A percentile compares a stretch with the other conserved stretches of the same genome.
phyloP scores from a whole-genome alignment of 768 basidiomycete genomes.

The Chalciporus chontae region DNA sequence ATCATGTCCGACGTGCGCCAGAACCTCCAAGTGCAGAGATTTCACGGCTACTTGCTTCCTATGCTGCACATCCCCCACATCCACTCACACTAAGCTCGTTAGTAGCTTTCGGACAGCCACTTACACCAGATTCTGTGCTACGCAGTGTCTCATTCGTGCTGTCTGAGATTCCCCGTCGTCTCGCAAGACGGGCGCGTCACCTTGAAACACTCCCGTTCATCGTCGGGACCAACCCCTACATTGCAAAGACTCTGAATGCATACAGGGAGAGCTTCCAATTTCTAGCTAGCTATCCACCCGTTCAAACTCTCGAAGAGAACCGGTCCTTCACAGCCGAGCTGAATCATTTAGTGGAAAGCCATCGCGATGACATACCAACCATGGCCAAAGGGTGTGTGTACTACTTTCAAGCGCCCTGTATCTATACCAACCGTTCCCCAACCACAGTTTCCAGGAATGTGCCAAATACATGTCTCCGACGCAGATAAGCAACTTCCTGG shows the following conservation, averaged over 20 bases:
- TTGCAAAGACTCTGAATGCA: slow-evolving; percentile 65
- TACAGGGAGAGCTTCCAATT: slow-evolving; percentile 69
- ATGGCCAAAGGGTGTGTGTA: slow-evolving; percentile 77
- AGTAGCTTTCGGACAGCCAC: slow-evolving; percentile 71
- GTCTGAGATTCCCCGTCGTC: slow-evolving; percentile 71
- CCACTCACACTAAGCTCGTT: slow-evolving; percentile 71
- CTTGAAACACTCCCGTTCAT: slow-evolving; percentile 81
- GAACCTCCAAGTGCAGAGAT: slow-evolving; percentile 50
- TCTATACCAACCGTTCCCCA: neutral
- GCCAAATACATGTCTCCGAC: slow-evolving; percentile 76
- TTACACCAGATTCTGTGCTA: slow-evolving; percentile 66
- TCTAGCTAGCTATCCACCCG: slow-evolving; percentile 62
- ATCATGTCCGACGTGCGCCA: slow-evolving; percentile 40
- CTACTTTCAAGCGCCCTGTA: neutral
- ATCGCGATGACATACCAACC: slow-evolving; percentile 85
- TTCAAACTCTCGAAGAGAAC: slow-evolving; percentile 69
- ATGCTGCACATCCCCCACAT: slow-evolving; percentile 58
- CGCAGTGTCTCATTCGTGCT: slow-evolving; percentile 72
- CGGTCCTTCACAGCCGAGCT: slow-evolving; percentile 62
- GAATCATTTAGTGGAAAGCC: slow-evolving; percentile 67
- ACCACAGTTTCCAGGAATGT: slow-evolving; percentile 77
- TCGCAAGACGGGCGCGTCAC: slow-evolving; percentile 70
- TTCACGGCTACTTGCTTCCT: slow-evolving; percentile 57
- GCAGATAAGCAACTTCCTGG: slow-evolving; percentile 77
- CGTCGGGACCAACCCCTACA: slow-evolving; percentile 85